Conservation (phyloP, 176 grass and related monocot genomes). For the Aegilops umbellulata region DNA sequence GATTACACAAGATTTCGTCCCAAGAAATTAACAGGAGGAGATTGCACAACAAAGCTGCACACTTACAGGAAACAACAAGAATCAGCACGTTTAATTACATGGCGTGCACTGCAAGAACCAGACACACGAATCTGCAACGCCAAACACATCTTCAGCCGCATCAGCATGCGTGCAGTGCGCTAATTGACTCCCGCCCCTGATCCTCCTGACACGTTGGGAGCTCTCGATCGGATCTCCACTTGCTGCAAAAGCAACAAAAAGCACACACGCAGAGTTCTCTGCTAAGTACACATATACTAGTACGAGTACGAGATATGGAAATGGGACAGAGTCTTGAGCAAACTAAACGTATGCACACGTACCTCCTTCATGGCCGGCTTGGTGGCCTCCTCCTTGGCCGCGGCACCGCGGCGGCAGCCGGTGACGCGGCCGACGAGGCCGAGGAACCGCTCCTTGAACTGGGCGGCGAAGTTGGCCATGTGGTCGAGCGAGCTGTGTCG, state of each 20-base stretch:
- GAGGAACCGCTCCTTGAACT: slow-evolving; percentile 41
- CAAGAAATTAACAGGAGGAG: neutral
- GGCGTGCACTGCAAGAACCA: neutral
- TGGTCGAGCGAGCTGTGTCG: neutral
- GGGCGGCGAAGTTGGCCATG: slow-evolving; percentile 28
- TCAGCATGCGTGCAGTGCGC: neutral
- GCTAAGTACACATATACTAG: neutral
- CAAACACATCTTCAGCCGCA: neutral
- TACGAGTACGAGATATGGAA: neutral
- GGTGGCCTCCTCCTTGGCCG: neutral
- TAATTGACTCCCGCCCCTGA: neutral
- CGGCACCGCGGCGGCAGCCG: neutral
- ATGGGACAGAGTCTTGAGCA: neutral
- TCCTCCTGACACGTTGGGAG: slow-evolving; percentile 10
- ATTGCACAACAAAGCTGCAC: neutral
- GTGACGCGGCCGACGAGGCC: slow-evolving; percentile 29
- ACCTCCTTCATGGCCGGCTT: neutral
- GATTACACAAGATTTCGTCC: neutral
- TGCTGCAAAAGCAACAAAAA: neutral
- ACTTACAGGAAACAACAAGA: neutral
- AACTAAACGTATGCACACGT: neutral
- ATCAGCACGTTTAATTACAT: neutral
- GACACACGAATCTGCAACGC: neutral
- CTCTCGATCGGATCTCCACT: slow-evolving; percentile 25
- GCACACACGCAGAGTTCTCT: neutral